Evolutionary conservation across 768 basidiomycete species (phyloP).

Genomic region (Neoboletus brunneissimus): DNA sequence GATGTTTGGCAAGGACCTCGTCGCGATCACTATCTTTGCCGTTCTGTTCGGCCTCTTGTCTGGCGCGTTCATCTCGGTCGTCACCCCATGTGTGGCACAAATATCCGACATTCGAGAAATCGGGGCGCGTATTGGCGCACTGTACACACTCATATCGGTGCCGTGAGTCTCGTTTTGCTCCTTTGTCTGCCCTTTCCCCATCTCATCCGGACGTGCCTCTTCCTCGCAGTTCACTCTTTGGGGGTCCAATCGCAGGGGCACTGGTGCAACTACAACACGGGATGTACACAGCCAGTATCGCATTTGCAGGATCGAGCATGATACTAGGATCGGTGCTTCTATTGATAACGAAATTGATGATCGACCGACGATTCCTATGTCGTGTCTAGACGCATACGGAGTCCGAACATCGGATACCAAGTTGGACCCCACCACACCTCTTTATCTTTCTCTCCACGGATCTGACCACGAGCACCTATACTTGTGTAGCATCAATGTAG

Average conservation of each 20-base stretch:
- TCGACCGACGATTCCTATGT: constrained; percentile 42
- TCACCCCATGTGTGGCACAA: constrained; percentile 66
- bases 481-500: constrained; percentile 29
- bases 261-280: constrained; percentile 47
- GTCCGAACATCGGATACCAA: neutral
- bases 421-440: neutral
- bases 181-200: neutral
- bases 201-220: neutral
- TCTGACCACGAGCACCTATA: constrained; percentile 16
- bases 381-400: constrained; percentile 38
- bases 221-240: constrained; percentile 51
- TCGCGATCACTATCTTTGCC: constrained; percentile 49
- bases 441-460: constrained; percentile 9
- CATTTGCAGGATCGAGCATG: constrained; percentile 57
- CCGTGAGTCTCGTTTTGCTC: constrained; percentile 52
- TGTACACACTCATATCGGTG: constrained; percentile 64
- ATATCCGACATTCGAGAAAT: constrained; percentile 59
- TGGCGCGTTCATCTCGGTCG: constrained; percentile 64
- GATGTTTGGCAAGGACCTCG: constrained; percentile 44
- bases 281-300: constrained; percentile 49
- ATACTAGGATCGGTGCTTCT: constrained; percentile 59
- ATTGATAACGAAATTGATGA: constrained; percentile 45
- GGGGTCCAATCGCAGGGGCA: constrained; percentile 62
- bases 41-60: constrained; percentile 60
- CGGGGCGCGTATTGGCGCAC: constrained; percentile 59